Percentiles rank a stretch among this genome's conserved stretches.
These are phyloP conservation scores for Gliomastix tumulicola DNA, from an alignment of 2,329 filamentous ascomycete species.

Conservation along the genomic window DNA sequence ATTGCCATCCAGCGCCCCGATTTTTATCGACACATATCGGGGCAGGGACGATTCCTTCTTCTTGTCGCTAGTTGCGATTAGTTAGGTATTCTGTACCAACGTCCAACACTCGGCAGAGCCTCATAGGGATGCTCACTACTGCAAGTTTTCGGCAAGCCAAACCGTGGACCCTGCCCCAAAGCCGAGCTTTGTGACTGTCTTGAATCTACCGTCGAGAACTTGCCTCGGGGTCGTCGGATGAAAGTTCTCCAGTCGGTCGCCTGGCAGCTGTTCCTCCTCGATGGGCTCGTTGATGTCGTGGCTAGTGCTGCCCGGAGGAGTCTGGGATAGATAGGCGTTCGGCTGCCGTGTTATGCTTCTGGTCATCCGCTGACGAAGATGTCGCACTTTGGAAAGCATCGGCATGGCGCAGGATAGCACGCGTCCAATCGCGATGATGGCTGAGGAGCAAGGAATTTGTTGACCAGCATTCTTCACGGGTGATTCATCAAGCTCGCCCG, in stretches of 20 bases:
- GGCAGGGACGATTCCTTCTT: slow-evolving; percentile 1
- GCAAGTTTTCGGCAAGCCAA: slow-evolving; percentile 22
- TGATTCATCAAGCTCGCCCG: no score
- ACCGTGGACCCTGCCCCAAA: slow-evolving; percentile 26
- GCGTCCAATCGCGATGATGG: no score
- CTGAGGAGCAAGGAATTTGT: no score
- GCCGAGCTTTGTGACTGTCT: slow-evolving; percentile 25
- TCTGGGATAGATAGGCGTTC: no score
- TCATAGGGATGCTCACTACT: slow-evolving; percentile 5
- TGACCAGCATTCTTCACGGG: no score
- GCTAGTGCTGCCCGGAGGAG: no score
- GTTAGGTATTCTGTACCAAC: no score
- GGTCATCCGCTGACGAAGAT: no score
- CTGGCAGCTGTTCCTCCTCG: slow-evolving; percentile 10
- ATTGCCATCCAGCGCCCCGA: slow-evolving; percentile 8
- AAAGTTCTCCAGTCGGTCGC: slow-evolving; percentile 7
- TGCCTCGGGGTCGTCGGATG: slow-evolving; percentile 12
- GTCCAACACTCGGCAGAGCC: no score
- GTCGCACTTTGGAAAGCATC: no score
- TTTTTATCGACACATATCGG: slow-evolving; percentile 10
- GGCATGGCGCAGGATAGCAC: no score
- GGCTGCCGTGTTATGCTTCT: no score
- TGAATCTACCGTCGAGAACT: slow-evolving; percentile 23
- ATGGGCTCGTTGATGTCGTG: slow-evolving; percentile 7
- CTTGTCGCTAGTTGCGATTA: slow-evolving; percentile 1